phyloP scores from a whole-genome alignment of 140 eudicot genomes.

The Cichorium intybus region DNA sequence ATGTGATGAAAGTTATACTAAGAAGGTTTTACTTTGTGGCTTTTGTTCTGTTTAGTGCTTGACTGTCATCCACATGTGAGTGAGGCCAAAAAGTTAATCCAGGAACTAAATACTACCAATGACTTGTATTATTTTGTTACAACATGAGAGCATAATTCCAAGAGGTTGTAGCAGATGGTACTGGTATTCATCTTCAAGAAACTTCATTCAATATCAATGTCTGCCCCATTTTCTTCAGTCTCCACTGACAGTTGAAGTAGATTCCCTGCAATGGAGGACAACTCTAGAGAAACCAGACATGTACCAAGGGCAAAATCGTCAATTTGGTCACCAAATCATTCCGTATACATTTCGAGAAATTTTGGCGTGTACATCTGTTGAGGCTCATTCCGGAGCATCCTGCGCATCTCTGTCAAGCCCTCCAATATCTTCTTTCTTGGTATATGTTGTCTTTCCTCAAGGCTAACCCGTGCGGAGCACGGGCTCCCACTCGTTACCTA shows the following conservation, averaged over 20 bases:
- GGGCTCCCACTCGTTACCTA: too few relatives aligned
- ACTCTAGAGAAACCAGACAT: slow-evolving; percentile 32
- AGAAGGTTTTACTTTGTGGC: slow-evolving; percentile 5
- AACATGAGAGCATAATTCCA: slow-evolving; percentile 73
- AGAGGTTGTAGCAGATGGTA: slow-evolving; percentile 59
- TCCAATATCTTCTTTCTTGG: too few relatives aligned
- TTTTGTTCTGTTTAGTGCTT: slow-evolving; percentile 51
- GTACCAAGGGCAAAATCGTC: slow-evolving; percentile 36
- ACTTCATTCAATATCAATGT: slow-evolving; percentile 43
- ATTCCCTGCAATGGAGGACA: slow-evolving; percentile 40
- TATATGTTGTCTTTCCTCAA: too few relatives aligned
- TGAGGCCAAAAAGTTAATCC: slow-evolving; percentile 48
- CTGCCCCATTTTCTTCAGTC: slow-evolving; percentile 72
- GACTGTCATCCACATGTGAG: slow-evolving; percentile 70
- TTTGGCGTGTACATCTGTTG: too few relatives aligned
- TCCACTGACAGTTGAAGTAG: slow-evolving; percentile 52
- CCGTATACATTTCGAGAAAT: too few relatives aligned
- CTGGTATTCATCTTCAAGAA: slow-evolving; percentile 49
- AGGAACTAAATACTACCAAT: slow-evolving; percentile 67
- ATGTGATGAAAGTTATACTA: slow-evolving; percentile 8
- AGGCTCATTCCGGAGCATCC: too few relatives aligned
- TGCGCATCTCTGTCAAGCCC: too few relatives aligned
- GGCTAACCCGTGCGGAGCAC: too few relatives aligned
- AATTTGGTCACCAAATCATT: slow-evolving; percentile 57
- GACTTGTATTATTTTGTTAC: slow-evolving; percentile 73